Evolutionary conservation across 78 protist genomes (phyloP).

Genomic region (Dictyostelium citrinum): DNA sequence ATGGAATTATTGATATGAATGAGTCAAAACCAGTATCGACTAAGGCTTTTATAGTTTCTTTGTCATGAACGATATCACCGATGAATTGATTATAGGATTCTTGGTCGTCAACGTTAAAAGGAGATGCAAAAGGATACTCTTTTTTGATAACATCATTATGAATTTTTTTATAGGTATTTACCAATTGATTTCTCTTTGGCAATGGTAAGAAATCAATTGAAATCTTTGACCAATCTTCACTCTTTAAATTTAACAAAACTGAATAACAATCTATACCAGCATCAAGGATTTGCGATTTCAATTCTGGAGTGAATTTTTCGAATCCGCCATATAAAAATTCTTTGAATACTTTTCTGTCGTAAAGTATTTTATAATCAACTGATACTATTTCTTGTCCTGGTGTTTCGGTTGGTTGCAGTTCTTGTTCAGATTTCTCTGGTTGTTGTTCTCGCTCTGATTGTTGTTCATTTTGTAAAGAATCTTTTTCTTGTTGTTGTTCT

Average conservation of each 20-base stretch:
- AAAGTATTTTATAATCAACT: not conserved
- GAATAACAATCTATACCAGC: slow-evolving; percentile 7
- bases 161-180: not conserved
- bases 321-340: not conserved
- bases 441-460: not conserved
- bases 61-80: not conserved
- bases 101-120: not conserved
- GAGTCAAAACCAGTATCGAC: not conserved
- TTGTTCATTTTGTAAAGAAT: not conserved
- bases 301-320: not conserved
- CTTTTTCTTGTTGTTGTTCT: not conserved
- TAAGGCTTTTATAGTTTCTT: not conserved
- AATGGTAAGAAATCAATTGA: not conserved
- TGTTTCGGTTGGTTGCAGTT: not conserved
- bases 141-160: not conserved
- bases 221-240: not conserved
- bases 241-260: not conserved
- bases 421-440: not conserved
- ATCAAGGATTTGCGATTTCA: not conserved
- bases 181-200: not conserved
- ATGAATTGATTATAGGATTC: not conserved
- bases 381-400: not conserved
- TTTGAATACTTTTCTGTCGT: not conserved
- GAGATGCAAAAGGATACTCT: not conserved
- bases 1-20: not conserved